phyloP scores from a whole-genome alignment of 2,329 filamentous ascomycete species.

The Neobulgaria alba region DNA sequence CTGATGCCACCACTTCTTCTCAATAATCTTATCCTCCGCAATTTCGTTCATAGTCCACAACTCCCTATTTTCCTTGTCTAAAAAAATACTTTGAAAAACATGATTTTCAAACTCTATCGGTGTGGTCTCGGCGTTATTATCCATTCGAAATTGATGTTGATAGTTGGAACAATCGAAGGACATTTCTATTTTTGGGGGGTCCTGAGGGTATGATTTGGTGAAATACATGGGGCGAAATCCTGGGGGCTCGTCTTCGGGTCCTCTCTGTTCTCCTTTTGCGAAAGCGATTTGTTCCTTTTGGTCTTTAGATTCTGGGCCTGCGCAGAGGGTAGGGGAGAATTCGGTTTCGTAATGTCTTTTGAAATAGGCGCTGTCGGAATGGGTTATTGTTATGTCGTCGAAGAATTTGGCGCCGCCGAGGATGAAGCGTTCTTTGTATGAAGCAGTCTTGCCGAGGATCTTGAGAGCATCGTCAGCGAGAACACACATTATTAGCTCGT shows the following conservation, averaged over 20 bases:
- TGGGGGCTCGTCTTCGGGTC: slow-evolving; percentile 44
- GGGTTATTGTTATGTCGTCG: slow-evolving; percentile 64
- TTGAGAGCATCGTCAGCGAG: slow-evolving; percentile 57
- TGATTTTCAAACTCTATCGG: slow-evolving; percentile 46
- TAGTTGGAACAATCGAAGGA: slow-evolving; percentile 71
- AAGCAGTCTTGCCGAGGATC: slow-evolving; percentile 48
- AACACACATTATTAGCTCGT: slow-evolving; percentile 59
- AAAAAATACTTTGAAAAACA: slow-evolving; percentile 62
- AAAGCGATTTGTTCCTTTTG: slow-evolving; percentile 34
- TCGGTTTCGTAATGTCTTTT: slow-evolving; percentile 58
- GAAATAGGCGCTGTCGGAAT: slow-evolving; percentile 58
- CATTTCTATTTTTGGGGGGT: slow-evolving; percentile 55
- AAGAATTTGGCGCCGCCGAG: slow-evolving; percentile 63
- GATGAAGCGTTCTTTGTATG: slow-evolving; percentile 54
- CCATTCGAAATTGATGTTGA: slow-evolving; percentile 65
- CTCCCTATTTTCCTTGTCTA: slow-evolving; percentile 47
- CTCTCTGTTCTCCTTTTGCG: no score
- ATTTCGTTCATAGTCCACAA: slow-evolving; percentile 54
- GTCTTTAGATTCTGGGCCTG: slow-evolving; percentile 35
- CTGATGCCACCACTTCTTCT: slow-evolving; percentile 61
- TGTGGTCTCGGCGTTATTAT: no score
- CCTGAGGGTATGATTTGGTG: slow-evolving; percentile 49
- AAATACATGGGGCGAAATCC: slow-evolving; percentile 57
- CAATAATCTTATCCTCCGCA: slow-evolving; percentile 49
- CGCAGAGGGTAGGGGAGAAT: slow-evolving; percentile 43